Conservation (phyloP, 2,329 filamentous ascomycete species). For the Emergomyces orientalis region DNA sequence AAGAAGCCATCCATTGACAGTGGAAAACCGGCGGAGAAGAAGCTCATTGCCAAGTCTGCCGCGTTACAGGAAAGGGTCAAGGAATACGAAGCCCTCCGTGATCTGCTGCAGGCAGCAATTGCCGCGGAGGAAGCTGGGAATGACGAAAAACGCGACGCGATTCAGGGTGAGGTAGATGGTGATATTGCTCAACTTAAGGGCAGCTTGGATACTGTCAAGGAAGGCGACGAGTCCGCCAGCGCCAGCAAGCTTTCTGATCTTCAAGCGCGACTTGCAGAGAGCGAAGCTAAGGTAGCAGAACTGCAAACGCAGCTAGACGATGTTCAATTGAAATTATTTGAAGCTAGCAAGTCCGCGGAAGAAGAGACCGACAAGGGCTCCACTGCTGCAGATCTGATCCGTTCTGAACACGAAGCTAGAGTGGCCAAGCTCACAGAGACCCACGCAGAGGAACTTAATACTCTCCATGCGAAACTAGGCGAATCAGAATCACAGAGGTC, state of each 20-base stretch:
- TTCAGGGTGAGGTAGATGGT: slow-evolving; percentile 18
- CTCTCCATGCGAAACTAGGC: slow-evolving; percentile 28
- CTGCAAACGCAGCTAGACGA: slow-evolving; percentile 14
- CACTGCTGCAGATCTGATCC: slow-evolving; percentile 6
- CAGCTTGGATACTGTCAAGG: slow-evolving; percentile 17
- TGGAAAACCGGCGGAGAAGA: not conserved
- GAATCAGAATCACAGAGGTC: slow-evolving; percentile 31
- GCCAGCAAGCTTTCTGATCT: slow-evolving; percentile 15
- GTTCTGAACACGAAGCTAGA: slow-evolving; percentile 16
- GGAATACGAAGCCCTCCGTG: slow-evolving; percentile 23
- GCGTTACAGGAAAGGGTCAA: slow-evolving; percentile 23
- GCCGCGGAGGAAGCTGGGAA: slow-evolving; percentile 21
- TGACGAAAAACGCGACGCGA: slow-evolving; percentile 18
- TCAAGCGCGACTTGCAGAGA: slow-evolving; percentile 15
- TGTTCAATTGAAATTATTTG: slow-evolving; percentile 11
- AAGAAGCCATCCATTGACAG: slow-evolving; percentile 11
- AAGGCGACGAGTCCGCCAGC: slow-evolving; percentile 10
- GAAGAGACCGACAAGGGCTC: slow-evolving; percentile 10
- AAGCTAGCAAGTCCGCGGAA: slow-evolving; percentile 9
- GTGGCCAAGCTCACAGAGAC: slow-evolving; percentile 12
- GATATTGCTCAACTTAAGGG: slow-evolving; percentile 21
- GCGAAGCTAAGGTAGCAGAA: slow-evolving; percentile 16
- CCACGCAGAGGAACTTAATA: slow-evolving; percentile 15
- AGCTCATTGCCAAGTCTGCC: slow-evolving; percentile 20
- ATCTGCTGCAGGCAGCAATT: slow-evolving; percentile 24